These are phyloP conservation scores for Manihot esculenta DNA, from an alignment of 441 rosid genomes.

Conservation along the genomic window DNA sequence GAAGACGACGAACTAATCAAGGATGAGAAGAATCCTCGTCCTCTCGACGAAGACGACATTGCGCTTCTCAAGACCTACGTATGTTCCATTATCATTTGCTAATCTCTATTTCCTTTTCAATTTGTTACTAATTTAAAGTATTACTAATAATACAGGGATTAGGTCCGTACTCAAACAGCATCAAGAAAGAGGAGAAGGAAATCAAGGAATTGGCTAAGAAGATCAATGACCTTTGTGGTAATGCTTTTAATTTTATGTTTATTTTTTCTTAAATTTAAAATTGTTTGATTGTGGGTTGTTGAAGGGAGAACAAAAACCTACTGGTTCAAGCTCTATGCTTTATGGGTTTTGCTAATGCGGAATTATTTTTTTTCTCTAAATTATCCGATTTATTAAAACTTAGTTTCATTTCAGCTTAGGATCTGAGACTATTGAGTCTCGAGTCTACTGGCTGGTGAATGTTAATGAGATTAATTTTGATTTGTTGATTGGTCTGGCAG, in stretches of 20 bases:
- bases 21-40: slow-evolving; percentile 92
- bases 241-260: slow-evolving; percentile 10
- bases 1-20: slow-evolving; percentile 49
- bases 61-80: slow-evolving; percentile 98
- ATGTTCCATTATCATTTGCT: slow-evolving; percentile 10
- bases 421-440: neutral
- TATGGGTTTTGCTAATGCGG: neutral
- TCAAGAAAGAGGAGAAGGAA: slow-evolving; percentile 89
- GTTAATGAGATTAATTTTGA: neutral
- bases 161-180: slow-evolving; percentile 85
- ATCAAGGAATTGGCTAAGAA: slow-evolving; percentile 89
- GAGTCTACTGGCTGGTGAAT: neutral
- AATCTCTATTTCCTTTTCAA: neutral
- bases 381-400: neutral
- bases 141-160: slow-evolving; percentile 55
- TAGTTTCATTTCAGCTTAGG: neutral
- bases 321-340: neutral
- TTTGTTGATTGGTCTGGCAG: no score
- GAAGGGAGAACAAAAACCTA: neutral
- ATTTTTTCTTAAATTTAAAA: no score
- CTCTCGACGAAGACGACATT: slow-evolving; percentile 93
- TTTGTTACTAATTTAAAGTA: neutral
- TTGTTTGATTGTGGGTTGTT: neutral
- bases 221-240: slow-evolving; percentile 88
- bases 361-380: neutral